Conservation (phyloP, 352 stramenopile genomes). For the Phytopythium kandeliae region DNA sequence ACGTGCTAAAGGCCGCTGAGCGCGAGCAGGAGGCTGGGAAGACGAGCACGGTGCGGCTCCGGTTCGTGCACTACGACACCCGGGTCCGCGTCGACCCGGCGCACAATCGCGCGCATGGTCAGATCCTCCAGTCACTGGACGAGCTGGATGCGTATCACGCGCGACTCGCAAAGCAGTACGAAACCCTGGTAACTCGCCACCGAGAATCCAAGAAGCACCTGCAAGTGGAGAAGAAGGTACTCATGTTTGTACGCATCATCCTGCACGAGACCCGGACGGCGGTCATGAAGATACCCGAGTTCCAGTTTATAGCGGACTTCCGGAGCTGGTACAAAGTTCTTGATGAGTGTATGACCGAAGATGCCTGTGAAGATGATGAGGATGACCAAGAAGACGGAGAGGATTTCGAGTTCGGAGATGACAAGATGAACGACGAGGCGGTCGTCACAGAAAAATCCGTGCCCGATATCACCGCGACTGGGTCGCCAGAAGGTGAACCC, state of each 20-base stretch:
- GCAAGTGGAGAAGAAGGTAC: conserved; percentile 53
- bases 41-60: conserved; percentile 30
- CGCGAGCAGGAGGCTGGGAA: conserved; percentile 14
- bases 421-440: neutral
- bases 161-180: conserved; percentile 30
- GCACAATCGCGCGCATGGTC: conserved; percentile 30
- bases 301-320: conserved; percentile 50
- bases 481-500: conserved; percentile 5
- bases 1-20: conserved; percentile 14
- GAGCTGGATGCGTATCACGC: conserved; percentile 27
- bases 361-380: neutral
- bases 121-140: conserved; percentile 42
- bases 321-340: conserved; percentile 35
- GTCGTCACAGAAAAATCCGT: neutral
- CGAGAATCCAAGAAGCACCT: conserved; percentile 36
- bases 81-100: conserved; percentile 27
- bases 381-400: neutral
- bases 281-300: conserved; percentile 35
- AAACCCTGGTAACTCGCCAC: conserved; percentile 29
- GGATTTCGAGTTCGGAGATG: conserved; percentile 1
- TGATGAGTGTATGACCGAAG: neutral
- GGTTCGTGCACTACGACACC: conserved; percentile 53
- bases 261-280: conserved; percentile 19
- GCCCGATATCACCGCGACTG: conserved; percentile 3
- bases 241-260: conserved; percentile 52